Conservation (phyloP, 1,139 yeast species). For the Taiozyma onychis region DNA sequence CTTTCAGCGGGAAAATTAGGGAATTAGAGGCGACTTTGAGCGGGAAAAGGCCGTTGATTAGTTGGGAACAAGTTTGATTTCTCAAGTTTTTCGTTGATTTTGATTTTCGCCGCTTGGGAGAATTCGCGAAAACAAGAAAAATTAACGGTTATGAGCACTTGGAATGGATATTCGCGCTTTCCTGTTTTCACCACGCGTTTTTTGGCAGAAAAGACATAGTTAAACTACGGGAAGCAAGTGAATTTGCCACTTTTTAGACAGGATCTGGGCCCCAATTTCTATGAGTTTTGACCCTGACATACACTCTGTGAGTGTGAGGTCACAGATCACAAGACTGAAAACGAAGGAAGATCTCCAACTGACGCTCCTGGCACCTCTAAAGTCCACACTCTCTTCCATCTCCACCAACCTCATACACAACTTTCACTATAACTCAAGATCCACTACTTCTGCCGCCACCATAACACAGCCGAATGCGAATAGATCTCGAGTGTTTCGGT, state of each 20-base stretch:
- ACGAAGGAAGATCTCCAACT: neutral
- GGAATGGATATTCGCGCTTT: too few species aligned
- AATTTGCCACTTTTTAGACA: neutral
- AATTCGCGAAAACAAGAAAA: neutral
- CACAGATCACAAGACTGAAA: neutral
- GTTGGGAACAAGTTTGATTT: neutral
- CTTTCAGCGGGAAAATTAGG: neutral
- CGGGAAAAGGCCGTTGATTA: neutral
- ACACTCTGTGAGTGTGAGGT: neutral
- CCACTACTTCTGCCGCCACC: neutral
- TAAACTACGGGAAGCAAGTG: neutral
- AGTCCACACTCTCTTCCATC: conserved; percentile 10
- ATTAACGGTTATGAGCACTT: neutral
- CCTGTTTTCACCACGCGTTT: too few species aligned
- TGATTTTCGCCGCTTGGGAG: neutral
- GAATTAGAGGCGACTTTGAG: neutral
- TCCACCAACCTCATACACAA: conserved; percentile 8
- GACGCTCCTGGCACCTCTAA: conserved; percentile 4
- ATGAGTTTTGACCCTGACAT: neutral
- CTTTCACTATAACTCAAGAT: neutral
- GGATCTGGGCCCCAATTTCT: neutral
- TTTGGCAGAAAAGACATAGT: neutral
- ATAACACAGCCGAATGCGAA: conserved; percentile 12
- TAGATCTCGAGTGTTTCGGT: conserved; percentile 16
- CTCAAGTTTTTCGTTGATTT: neutral